Evolutionary conservation across 805 yeast species (phyloP).

Genomic region (Saccharomycopsis sp.): DNA sequence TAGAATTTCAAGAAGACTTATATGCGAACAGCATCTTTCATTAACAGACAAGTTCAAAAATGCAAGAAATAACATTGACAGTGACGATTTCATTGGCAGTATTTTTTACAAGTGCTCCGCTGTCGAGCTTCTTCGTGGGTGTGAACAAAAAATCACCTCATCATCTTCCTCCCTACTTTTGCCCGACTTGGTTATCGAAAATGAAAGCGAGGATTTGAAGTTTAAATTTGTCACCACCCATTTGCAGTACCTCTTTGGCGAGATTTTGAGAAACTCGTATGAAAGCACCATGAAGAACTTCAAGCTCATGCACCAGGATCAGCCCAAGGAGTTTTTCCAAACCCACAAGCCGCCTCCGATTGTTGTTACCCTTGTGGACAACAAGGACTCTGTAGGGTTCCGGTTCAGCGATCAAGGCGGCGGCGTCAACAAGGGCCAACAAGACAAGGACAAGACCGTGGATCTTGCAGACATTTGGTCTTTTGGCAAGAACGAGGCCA

Average conservation of each 20-base stretch:
- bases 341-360: slow-evolving; percentile 56
- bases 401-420: slow-evolving; percentile 88
- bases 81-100: slow-evolving; percentile 53
- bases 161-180: slow-evolving; percentile 34
- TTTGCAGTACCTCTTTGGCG: slow-evolving; percentile 78
- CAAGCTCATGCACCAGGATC: slow-evolving; percentile 17
- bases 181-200: slow-evolving; percentile 75
- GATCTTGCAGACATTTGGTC: slow-evolving; percentile 62
- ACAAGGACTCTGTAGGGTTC: slow-evolving; percentile 52
- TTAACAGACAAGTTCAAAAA: slow-evolving; percentile 53
- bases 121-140: slow-evolving; percentile 48
- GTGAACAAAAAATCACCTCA: slow-evolving; percentile 39
- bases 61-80: slow-evolving; percentile 29
- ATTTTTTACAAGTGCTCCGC: slow-evolving; percentile 77
- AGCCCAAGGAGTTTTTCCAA: slow-evolving; percentile 14
- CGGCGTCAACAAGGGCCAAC: too few relatives aligned
- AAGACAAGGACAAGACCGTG: slow-evolving; percentile 45
- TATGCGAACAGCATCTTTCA: slow-evolving; percentile 85
- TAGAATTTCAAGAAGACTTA: slow-evolving; percentile 80
- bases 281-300: slow-evolving; percentile 65
- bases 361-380: slow-evolving; percentile 62
- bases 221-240: slow-evolving; percentile 85
- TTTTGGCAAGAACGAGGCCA: slow-evolving; percentile 62
- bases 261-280: slow-evolving; percentile 73
- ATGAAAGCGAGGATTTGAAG: slow-evolving; percentile 59